phyloP scores from a whole-genome alignment of 2,329 filamentous ascomycete genomes.

The Curvularia lunata region DNA sequence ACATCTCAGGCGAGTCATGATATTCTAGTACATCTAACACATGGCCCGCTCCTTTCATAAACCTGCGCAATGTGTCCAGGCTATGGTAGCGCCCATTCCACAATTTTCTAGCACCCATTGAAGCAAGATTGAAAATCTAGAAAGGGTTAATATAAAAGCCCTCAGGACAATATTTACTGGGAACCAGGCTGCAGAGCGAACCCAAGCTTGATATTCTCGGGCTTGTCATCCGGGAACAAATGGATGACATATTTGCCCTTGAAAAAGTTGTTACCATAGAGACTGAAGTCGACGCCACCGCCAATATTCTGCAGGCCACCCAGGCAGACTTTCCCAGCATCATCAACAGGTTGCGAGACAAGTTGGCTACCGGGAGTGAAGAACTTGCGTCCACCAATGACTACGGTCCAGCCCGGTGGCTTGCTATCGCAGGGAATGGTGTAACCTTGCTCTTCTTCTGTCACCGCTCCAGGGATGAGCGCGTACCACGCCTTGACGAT shows the following conservation, averaged over 20 bases:
- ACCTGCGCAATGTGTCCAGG: background rate
- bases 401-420: background rate
- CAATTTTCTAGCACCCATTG: background rate
- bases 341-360: background rate
- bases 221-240: too few relatives aligned
- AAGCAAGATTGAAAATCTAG: background rate
- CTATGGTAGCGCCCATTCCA: background rate
- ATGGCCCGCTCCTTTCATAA: too few relatives aligned
- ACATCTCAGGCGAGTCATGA: too few relatives aligned
- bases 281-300: background rate
- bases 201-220: background rate
- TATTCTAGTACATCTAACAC: too few relatives aligned
- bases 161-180: background rate
- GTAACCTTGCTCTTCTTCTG: background rate
- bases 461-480: background rate
- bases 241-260: background rate
- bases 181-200: background rate
- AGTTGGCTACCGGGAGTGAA: background rate
- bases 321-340: background rate
- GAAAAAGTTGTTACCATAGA: background rate
- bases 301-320: background rate
- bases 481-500: background rate
- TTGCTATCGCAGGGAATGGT: background rate
- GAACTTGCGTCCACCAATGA: background rate
- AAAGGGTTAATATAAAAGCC: background rate